A percentile compares a stretch with the other conserved stretches of the same genome.
phyloP scores from a whole-genome alignment of 768 basidiomycete genomes.

The Stropharia rugosoannulata region DNA sequence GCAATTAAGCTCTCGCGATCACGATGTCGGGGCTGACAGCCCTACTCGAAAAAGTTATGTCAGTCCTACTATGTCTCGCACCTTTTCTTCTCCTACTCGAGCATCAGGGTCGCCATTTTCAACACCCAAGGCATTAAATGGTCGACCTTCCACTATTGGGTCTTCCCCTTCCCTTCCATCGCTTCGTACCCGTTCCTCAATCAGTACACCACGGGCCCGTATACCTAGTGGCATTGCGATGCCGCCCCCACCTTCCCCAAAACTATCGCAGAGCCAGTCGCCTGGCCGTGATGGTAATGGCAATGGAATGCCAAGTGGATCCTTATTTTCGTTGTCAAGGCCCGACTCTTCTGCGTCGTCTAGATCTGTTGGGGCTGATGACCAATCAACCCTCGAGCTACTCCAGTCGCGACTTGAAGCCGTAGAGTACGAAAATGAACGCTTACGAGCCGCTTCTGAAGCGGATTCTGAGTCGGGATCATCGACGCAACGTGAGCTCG shows the following conservation, averaged over 20 bases:
- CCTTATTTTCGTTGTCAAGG: slow-evolving; percentile 25
- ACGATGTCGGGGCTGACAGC: slow-evolving; percentile 22
- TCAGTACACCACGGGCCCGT: slow-evolving; percentile 62
- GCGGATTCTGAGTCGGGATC: slow-evolving; percentile 37
- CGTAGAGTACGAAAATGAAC: slow-evolving; percentile 70
- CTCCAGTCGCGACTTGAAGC: slow-evolving; percentile 54
- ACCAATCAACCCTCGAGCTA: slow-evolving; percentile 35
- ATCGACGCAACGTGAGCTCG: slow-evolving; percentile 35
- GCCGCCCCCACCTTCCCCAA: slow-evolving; percentile 77
- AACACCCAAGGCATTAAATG: slow-evolving; percentile 58
- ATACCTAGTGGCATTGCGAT: slow-evolving; percentile 75
- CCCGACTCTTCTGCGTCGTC: slow-evolving; percentile 40
- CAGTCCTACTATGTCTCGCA: slow-evolving; percentile 31
- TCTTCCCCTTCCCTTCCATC: slow-evolving; percentile 33
- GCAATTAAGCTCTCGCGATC: slow-evolving; percentile 58
- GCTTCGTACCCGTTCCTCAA: slow-evolving; percentile 35
- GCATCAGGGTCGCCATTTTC: slow-evolving; percentile 61
- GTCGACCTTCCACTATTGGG: slow-evolving; percentile 26
- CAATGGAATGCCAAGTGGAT: slow-evolving; percentile 3
- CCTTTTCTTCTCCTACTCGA: slow-evolving; percentile 40
- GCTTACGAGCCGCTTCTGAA: slow-evolving; percentile 42
- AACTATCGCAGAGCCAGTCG: slow-evolving; percentile 28
- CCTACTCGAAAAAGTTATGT: slow-evolving; percentile 25
- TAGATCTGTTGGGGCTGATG: slow-evolving; percentile 30
- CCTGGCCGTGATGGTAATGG: not conserved